These are phyloP conservation scores for Rhexocercosporidium sp. DNA, from an alignment of 2,329 filamentous ascomycete genomes.

Conservation along the genomic window DNA sequence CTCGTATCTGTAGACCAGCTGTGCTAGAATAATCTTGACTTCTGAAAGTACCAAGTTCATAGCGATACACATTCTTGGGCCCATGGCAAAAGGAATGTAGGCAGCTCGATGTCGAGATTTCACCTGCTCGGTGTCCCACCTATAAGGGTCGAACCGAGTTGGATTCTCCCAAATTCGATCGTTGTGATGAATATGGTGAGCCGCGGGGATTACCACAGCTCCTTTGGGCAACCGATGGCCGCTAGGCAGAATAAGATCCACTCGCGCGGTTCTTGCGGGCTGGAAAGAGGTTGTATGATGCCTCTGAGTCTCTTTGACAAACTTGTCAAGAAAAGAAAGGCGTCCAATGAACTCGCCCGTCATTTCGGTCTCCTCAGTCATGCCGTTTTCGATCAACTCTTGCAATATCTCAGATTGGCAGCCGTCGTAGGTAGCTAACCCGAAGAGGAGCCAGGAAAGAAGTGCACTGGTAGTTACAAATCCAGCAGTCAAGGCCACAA, in stretches of 20 bases:
- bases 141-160: background rate
- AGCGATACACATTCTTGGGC: conserved; percentile 4
- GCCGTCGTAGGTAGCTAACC: background rate
- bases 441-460: background rate
- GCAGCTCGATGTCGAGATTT: background rate
- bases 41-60: conserved; percentile 3
- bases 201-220: background rate
- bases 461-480: background rate
- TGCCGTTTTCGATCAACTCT: background rate
- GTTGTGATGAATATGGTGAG: background rate
- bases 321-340: background rate
- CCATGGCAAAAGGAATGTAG: conserved; percentile 5
- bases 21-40: background rate
- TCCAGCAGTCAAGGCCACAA: background rate
- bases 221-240: background rate
- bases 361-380: background rate
- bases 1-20: conserved; percentile 6
- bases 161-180: background rate
- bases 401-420: background rate
- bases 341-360: background rate
- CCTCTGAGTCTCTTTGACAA: conserved; percentile 3
- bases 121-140: background rate
- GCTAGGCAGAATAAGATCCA: background rate
- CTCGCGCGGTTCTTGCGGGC: background rate
- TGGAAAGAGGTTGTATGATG: conserved; percentile 1